Evolutionary conservation across 2,329 filamentous ascomycete species (phyloP), one percentile per base, ranked within the genome.

Genomic region (Periglandula ipomoeae): DNA sequence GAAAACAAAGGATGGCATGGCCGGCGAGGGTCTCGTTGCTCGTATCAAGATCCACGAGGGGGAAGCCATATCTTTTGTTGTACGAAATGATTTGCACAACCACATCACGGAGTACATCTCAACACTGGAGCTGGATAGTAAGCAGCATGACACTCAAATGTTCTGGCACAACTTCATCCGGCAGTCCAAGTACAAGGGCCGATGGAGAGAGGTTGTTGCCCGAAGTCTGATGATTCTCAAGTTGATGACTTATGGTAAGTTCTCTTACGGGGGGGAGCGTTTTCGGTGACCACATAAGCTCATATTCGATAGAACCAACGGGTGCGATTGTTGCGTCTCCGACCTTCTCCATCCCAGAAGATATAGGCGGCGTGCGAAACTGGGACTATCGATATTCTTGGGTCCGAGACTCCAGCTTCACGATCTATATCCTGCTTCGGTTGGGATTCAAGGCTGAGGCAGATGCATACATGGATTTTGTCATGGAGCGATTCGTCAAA

Each of bases 381-480:
- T 82, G 79, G 82, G 83, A 87, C 61, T 87, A 87, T 59, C 75
- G 84, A n/a, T 90, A 79, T 64, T 86, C 76, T 9, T 90, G 86
- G 86, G 79, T 89, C 32, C 76, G 86, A 20, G 85, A 90, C 65
- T 81, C 82, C 0, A 87, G 82, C 54, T 89, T 89, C 64, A 87
- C 84, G 1, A 81, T 89, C 55, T 89, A 89, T 57, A 83, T 89
- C 53, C 74, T 90, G 26, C 74, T 90, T 2, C 81, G 85, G 13
- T 78, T 89, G 61, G 86, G 86, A 5, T 89, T 89, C 65, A 81
- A 73, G 24, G 76, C 82, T 19, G 86, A 90, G 63, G 85, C 85
- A 3, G 83, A 89, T 61, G 81, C 84, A 1, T 90, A 88, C 63
- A 88, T 89, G 75, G 74, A 76, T 47, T 90, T 89, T 61, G 88